Base-by-base conservation (phyloP, 169 alveolate genomes). In the Besnoitia besnoiti region DNA sequence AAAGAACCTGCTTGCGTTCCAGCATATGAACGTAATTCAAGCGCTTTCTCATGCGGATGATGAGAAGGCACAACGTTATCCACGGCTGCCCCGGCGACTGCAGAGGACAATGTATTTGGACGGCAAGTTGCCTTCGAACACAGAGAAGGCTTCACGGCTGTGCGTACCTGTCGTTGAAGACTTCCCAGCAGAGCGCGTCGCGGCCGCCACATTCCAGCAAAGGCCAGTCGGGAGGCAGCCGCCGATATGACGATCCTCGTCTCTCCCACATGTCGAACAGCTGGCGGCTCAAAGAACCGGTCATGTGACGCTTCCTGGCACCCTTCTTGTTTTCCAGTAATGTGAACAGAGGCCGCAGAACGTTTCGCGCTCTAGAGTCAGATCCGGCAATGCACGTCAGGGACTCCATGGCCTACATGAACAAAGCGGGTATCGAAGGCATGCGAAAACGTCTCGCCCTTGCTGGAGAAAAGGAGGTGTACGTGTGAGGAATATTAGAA, bases 121-220 rank as follows among this genome's bases (percentile, higher is more conserved):
- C n/a, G n/a, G n/a, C n/a, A n/a, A n/a, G n/a, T n/a, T n/a, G n/a
- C n/a, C n/a, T n/a, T n/a, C n/a, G n/a, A n/a, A n/a, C n/a, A n/a
- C n/a, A n/a, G n/a, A n/a, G n/a, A n/a, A n/a, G n/a, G n/a, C n/a
- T n/a, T n/a, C 55, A 27, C 14, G 30, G 46, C 44, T 42, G 46
- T 7, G 55, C 76, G 39, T 46, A 90, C 93, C 93, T 90, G 85
- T 90, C 93, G 30, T 90, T 90, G 62, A 90, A 46, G 37, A 90
- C 93, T 8, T 40, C 62, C 85, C 93, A 90, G 50, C 90, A 35
- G 40, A 90, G 90, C 1, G 90, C 79, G 46, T 90, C 90, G 14
- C 90, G 85, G 24, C 90, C 90, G 84, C 90, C 51, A 75, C 85
- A 77, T n/a, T 50, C 89, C 12, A 24, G 37, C 14, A 40, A 39